phyloP scores from a whole-genome alignment of 345 rosid genomes.

The Crucihimalaya himalaica region DNA sequence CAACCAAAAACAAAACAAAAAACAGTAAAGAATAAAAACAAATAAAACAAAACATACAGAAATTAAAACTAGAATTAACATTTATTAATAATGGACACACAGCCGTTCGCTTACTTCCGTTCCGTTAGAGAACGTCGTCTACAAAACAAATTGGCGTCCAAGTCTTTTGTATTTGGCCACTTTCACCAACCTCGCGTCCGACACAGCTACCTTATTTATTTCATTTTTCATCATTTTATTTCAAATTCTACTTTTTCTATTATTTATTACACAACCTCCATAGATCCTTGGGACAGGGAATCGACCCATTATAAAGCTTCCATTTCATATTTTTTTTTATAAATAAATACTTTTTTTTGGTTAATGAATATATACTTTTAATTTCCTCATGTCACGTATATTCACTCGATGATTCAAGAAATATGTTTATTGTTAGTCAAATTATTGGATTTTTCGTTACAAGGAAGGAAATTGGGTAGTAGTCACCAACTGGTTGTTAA shows the following conservation, averaged over 20 bases:
- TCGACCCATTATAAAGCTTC: conserved; percentile 25
- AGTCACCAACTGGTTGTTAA: conserved; percentile 77
- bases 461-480: conserved; percentile 32
- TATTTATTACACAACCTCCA: conserved; percentile 42
- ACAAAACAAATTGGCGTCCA: conserved; percentile 33
- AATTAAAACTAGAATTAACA: background rate
- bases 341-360: background rate
- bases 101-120: conserved; percentile 19
- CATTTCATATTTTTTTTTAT: background rate
- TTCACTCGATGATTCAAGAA: background rate
- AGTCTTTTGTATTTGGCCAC: conserved; percentile 37
- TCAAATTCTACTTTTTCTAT: conserved; percentile 7
- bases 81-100: conserved; percentile 31
- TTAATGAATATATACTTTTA: background rate
- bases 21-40: background rate
- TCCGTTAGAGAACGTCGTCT: conserved; percentile 29
- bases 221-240: conserved; percentile 24
- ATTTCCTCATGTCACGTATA: background rate
- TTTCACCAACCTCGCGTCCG: conserved; percentile 43
- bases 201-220: conserved; percentile 44
- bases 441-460: conserved; percentile 18
- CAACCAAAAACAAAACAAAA: background rate
- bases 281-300: conserved; percentile 35
- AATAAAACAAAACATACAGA: background rate
- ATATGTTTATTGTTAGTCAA: conserved; percentile 9